A percentile compares a stretch with the other conserved stretches of the same genome.
phyloP scores from a whole-genome alignment of 176 grass and related monocot genomes.

The Zoysia pacifica region DNA sequence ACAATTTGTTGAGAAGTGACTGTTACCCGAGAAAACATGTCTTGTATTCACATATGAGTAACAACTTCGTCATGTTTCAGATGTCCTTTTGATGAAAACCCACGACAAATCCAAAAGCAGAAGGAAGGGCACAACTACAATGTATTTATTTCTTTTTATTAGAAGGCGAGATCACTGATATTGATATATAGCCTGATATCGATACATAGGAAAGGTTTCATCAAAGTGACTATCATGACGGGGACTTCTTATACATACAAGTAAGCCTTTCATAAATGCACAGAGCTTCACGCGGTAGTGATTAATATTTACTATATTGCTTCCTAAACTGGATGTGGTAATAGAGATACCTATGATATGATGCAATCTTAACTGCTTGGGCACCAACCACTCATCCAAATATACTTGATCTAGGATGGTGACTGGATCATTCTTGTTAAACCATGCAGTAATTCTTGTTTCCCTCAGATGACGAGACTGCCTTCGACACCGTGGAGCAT shows the following conservation, averaged over 20 bases:
- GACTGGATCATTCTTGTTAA: slow-evolving; percentile 45
- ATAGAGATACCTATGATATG: slow-evolving; percentile 47
- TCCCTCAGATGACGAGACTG: slow-evolving; percentile 59
- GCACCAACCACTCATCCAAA: slow-evolving; percentile 64
- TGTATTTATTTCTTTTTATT: slow-evolving; percentile 51
- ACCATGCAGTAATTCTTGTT: slow-evolving; percentile 12
- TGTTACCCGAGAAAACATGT: slow-evolving; percentile 16
- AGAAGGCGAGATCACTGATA: slow-evolving; percentile 44
- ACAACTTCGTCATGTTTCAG: slow-evolving; percentile 42
- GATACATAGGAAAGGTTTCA: slow-evolving; percentile 42
- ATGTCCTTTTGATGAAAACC: slow-evolving; percentile 19
- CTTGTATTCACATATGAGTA: slow-evolving; percentile 20
- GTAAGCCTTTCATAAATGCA: slow-evolving; percentile 66
- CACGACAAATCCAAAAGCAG: slow-evolving; percentile 22
- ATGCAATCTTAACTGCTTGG: slow-evolving; percentile 55
- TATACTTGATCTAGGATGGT: slow-evolving; percentile 55
- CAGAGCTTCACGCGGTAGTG: slow-evolving; percentile 45
- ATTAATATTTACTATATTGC: slow-evolving; percentile 45
- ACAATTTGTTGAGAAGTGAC: slow-evolving; percentile 10
- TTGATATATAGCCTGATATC: slow-evolving; percentile 32
- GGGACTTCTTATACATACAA: slow-evolving; percentile 52
- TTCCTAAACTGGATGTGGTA: slow-evolving; percentile 59
- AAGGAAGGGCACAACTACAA: slow-evolving; percentile 43
- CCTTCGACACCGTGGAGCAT: slow-evolving; percentile 42
- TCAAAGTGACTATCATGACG: slow-evolving; percentile 41